Evolutionary conservation across 1,284 basidiomycete species (phyloP).

Genomic region (Moesziomyces sp.): DNA sequence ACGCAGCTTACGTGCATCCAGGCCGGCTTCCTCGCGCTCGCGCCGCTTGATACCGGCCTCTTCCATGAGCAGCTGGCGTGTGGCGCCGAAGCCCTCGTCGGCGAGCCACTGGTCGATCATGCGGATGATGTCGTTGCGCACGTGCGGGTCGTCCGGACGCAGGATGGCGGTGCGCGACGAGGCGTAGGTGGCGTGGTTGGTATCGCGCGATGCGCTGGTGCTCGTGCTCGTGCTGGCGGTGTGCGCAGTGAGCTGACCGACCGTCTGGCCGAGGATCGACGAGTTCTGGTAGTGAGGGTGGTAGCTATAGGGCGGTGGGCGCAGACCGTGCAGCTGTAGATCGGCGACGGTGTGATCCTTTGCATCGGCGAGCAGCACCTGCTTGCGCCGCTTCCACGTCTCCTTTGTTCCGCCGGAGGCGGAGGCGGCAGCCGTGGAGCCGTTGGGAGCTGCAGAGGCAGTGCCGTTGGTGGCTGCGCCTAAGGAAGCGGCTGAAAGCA

Average conservation of each 20-base stretch:
- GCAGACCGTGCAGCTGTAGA: conserved; percentile 53
- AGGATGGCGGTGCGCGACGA: conserved; percentile 58
- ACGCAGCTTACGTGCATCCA: conserved; percentile 68
- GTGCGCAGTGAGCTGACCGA: conserved; percentile 29
- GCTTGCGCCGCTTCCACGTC: conserved; percentile 56
- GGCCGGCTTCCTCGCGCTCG: conserved; percentile 62
- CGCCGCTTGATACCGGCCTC: conserved; percentile 66
- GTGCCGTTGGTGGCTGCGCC: conserved; percentile 2
- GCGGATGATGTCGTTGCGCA: conserved; percentile 61
- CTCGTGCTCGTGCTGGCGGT: conserved; percentile 18
- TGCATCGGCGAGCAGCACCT: conserved; percentile 51
- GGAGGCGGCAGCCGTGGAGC: conserved; percentile 4
- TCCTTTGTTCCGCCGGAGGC: conserved; percentile 45
- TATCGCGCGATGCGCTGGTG: conserved; percentile 2
- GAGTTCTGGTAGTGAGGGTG: conserved; percentile 44
- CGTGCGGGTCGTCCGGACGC: conserved; percentile 50
- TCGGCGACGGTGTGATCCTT: conserved; percentile 56
- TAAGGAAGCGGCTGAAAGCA: neutral
- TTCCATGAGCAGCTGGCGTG: conserved; percentile 68
- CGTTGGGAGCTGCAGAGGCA: neutral
- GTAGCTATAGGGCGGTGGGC: conserved; percentile 46
- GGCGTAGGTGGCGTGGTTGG: conserved; percentile 37
- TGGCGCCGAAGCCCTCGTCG: conserved; percentile 67
- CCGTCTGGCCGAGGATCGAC: conserved; percentile 35
- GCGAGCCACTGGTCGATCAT: conserved; percentile 70